Conservation (phyloP, 2,329 filamentous ascomycete genomes). For the Penicillium sp. region DNA sequence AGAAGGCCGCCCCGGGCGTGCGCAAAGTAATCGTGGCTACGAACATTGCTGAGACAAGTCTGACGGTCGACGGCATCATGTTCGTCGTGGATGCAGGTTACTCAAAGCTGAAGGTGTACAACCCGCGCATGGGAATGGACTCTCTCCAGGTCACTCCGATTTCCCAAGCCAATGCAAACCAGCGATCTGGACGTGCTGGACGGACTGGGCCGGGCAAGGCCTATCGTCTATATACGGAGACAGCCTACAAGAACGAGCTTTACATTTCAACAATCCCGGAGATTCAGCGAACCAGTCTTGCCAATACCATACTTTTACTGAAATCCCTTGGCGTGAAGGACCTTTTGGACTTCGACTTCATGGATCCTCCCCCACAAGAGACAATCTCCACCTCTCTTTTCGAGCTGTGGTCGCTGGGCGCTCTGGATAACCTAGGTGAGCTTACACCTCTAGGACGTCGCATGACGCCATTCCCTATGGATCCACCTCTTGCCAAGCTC, state of each 20-base stretch:
- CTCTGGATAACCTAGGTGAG: conserved; percentile 85
- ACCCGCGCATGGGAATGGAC: conserved; percentile 98
- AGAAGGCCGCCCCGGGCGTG: conserved; percentile 77
- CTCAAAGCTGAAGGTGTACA: conserved; percentile 97
- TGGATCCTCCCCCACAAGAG: conserved; percentile 96
- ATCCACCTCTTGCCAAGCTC: conserved; percentile 86
- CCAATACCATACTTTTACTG: conserved; percentile 85
- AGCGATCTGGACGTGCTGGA: conserved; percentile 85
- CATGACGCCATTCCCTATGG: conserved; percentile 98
- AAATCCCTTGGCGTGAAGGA: conserved; percentile 94
- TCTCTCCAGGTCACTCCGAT: conserved; percentile 96
- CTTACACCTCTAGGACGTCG: conserved; percentile 76
- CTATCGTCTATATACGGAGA: conserved; percentile 86
- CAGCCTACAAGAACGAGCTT: conserved; percentile 88
- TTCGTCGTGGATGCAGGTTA: conserved; percentile 95
- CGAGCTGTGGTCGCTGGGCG: conserved; percentile 91
- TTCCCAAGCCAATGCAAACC: conserved; percentile 88
- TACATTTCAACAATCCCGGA: conserved; percentile 96
- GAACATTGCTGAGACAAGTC: conserved; percentile 94
- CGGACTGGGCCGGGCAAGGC: conserved; percentile 92
- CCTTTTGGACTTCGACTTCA: conserved; percentile 92
- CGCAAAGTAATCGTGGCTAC: conserved; percentile 97
- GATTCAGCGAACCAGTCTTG: conserved; percentile 90
- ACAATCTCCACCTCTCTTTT: conserved; percentile 96
- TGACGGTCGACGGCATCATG: conserved; percentile 98